Base-by-base conservation (phyloP, 495 filamentous ascomycete genomes). In the Penicillium fimorum region DNA sequence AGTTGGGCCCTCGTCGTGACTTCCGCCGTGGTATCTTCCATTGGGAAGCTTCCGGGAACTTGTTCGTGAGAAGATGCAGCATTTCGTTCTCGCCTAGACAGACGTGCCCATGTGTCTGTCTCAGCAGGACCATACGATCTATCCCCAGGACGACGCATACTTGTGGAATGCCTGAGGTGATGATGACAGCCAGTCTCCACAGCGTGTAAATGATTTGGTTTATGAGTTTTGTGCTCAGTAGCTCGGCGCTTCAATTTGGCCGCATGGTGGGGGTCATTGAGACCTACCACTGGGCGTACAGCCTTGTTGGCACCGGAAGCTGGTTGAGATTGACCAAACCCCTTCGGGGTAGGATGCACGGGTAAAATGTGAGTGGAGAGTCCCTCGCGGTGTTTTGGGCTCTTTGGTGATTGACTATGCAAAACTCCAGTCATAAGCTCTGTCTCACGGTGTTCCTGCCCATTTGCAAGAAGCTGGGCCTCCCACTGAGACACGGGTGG, bases 401-500 rank as follows among this genome's bases (percentile, higher is more conserved):
- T 22, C 27, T n/a, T 35, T 18, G 41, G 12, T 13, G 32, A 35
- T 29, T 29, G 44, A 29, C 25, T 4, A 11, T 17, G 5, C 25
- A 29, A 46, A 29, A 4, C 25, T 35, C 5, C 8, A 42, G 29
- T 6, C n/a, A n/a, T 24, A 42, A 54, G 29, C 29, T 17, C 33
- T 22, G 44, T 11, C 22, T 25, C 40, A 30, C 33, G 40, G 13
- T 9, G 17, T 13, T 53, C 53, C 20, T 54, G 61, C 33, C 67
- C 68, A 3, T 57, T 62, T 22, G 74, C 68, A 15, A 73, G 42
- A 30, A 73, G 60, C 37, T 73, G 74, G 3, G 76, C 76, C 50
- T 77, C 74, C 5, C 72, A 47, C 37, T 79, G 76, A 20, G 75
- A 79, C 13, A 79, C 70, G 20, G 76, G 76, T 20, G 76, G 76